phyloP scores from a whole-genome alignment of 2,329 filamentous ascomycete species.

The Sordariomycetes sp. region DNA sequence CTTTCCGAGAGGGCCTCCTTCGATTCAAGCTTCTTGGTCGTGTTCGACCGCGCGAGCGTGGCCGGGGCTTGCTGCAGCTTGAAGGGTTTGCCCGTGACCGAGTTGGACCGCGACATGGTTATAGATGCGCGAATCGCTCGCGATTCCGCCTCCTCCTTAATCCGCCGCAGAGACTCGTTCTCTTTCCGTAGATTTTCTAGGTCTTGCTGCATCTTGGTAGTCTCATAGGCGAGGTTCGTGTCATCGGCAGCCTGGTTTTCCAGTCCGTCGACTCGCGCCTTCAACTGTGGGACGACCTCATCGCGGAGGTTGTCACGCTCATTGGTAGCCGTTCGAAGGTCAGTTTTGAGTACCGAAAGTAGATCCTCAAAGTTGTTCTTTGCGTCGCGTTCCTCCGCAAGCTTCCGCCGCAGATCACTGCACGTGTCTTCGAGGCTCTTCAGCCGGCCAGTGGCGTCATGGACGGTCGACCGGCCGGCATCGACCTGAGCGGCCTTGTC shows the following conservation, averaged over 20 bases:
- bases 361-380: slow-evolving; percentile 94
- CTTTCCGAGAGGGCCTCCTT: slow-evolving; percentile 65
- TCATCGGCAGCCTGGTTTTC: slow-evolving; percentile 64
- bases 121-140: slow-evolving; percentile 7
- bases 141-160: slow-evolving; percentile 13
- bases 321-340: slow-evolving; percentile 72
- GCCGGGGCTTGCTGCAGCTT: slow-evolving; percentile 13
- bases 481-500: slow-evolving; percentile 60
- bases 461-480: slow-evolving; percentile 40
- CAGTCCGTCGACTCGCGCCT: slow-evolving; percentile 65
- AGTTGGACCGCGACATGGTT: slow-evolving; percentile 11
- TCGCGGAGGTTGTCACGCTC: slow-evolving; percentile 89
- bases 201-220: slow-evolving; percentile 80
- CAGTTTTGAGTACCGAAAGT: slow-evolving; percentile 68
- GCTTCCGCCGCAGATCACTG: slow-evolving; percentile 71
- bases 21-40: slow-evolving; percentile 33
- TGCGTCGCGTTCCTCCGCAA: slow-evolving; percentile 74
- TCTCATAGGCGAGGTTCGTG: slow-evolving; percentile 67
- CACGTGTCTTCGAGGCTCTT: slow-evolving; percentile 71
- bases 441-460: slow-evolving; percentile 50
- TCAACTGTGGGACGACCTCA: slow-evolving; percentile 72
- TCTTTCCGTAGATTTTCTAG: slow-evolving; percentile 59
- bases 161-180: slow-evolving; percentile 47
- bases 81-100: slow-evolving; percentile 20
- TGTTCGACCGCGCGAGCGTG: slow-evolving; percentile 1